Percentiles rank a stretch among this genome's conserved stretches.
Evolutionary conservation across 2,329 filamentous ascomycete genomes (phyloP).

Genomic region (Geoglossum cookeanum): DNA sequence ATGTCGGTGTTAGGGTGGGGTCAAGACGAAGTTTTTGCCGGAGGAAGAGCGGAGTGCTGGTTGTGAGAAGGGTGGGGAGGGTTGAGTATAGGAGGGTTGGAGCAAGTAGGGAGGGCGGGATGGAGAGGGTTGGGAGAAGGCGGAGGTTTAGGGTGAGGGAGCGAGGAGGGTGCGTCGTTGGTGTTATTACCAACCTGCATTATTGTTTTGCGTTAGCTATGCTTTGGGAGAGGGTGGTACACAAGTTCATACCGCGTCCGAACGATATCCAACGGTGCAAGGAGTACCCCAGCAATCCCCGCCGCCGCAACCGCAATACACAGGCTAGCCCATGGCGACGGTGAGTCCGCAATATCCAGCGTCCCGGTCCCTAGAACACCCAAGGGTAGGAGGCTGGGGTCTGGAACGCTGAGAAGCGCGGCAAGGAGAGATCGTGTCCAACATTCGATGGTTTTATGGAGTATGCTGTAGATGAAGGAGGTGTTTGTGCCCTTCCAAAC

Average conservation of each 20-base stretch:
- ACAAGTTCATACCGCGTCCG: slow-evolving; percentile 39
- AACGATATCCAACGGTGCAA: slow-evolving; percentile 77
- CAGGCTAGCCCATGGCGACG: slow-evolving; percentile 65
- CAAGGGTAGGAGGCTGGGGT: slow-evolving; percentile 40
- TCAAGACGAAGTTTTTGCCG: slow-evolving; percentile 73
- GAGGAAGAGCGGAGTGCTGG: slow-evolving; percentile 68
- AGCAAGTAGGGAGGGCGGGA: slow-evolving; percentile 49
- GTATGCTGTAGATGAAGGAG: slow-evolving; percentile 76
- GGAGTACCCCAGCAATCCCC: slow-evolving; percentile 53
- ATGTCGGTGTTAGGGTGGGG: slow-evolving; percentile 57
- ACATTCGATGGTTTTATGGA: slow-evolving; percentile 73
- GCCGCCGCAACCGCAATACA: slow-evolving; percentile 49
- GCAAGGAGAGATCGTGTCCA: slow-evolving; percentile 85
- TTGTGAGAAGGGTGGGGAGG: slow-evolving; percentile 62
- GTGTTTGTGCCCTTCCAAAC: slow-evolving; percentile 89
- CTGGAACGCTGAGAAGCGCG: slow-evolving; percentile 75
- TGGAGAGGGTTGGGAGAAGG: slow-evolving; percentile 57
- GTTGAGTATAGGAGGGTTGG: slow-evolving; percentile 79
- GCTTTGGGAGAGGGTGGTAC: neutral
- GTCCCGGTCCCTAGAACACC: slow-evolving; percentile 32
- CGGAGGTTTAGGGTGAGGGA: slow-evolving; percentile 63
- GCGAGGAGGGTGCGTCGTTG: slow-evolving; percentile 53
- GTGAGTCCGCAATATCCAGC: slow-evolving; percentile 61
- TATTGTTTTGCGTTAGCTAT: slow-evolving; percentile 14
- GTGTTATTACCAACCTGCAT: slow-evolving; percentile 58